Percentiles rank a stretch among this genome's conserved stretches.
phyloP scores from a whole-genome alignment of 495 filamentous ascomycete genomes.

The Podospora tetraspora region DNA sequence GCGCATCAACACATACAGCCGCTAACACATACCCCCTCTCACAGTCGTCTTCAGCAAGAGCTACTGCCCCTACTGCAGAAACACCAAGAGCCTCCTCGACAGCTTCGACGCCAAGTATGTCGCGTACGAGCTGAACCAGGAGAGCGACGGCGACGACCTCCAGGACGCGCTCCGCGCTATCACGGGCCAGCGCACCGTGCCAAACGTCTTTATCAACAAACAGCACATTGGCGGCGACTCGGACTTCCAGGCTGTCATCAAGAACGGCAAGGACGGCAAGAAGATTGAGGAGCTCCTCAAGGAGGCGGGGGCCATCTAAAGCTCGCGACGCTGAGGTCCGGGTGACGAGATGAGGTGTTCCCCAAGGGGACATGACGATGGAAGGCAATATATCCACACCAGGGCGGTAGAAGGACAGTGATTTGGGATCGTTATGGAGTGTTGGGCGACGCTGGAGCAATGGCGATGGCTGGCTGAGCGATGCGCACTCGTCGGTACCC shows the following conservation, averaged over 20 bases:
- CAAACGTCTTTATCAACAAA: constrained; percentile 88
- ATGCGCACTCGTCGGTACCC: background rate
- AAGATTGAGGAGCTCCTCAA: constrained; percentile 36
- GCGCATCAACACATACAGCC: background rate
- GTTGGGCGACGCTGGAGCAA: background rate
- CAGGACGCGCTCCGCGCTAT: constrained; percentile 79
- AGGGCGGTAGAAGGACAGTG: background rate
- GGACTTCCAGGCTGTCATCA: constrained; percentile 64
- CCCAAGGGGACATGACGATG: background rate
- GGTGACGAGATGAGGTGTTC: background rate
- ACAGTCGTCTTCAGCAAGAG: constrained; percentile 92
- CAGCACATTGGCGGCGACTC: constrained; percentile 96
- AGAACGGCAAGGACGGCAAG: constrained; percentile 34
- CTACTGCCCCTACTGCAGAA: constrained; percentile 90
- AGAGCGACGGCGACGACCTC: constrained; percentile 73
- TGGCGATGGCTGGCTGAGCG: background rate
- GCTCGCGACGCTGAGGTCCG: background rate
- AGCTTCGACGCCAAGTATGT: constrained; percentile 66
- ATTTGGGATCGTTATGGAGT: background rate
- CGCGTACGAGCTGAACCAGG: constrained; percentile 77
- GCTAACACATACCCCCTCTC: background rate
- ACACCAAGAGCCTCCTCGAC: constrained; percentile 69
- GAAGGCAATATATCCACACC: background rate
- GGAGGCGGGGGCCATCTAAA: constrained; percentile 37
- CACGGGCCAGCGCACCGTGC: constrained; percentile 77